These are phyloP conservation scores for Gorgonomyces haynaldii DNA, from an alignment of 192 early-diverging fungal species.

Conservation along the genomic window DNA sequence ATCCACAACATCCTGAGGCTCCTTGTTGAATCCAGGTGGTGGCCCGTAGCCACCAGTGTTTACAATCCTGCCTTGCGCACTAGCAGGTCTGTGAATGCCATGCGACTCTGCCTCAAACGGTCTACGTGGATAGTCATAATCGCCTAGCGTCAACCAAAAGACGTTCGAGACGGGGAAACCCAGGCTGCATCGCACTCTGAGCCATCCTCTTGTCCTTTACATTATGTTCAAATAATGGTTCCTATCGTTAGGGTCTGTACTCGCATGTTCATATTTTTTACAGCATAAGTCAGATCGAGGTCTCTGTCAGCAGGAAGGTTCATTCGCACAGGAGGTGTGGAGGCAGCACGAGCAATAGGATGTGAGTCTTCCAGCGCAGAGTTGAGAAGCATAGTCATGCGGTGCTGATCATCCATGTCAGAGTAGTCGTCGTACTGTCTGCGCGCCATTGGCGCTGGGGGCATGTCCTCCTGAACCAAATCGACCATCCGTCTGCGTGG, in stretches of 20 bases:
- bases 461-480: conserved; percentile 17
- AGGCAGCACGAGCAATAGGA: conserved; percentile 52
- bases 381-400: conserved; percentile 43
- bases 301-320: conserved; percentile 22
- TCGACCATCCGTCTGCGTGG: conserved; percentile 15
- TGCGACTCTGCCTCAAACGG: conserved; percentile 1
- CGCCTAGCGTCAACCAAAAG: background rate
- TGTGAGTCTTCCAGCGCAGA: conserved; percentile 46
- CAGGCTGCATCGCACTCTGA: background rate
- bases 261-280: conserved; percentile 37
- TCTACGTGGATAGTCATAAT: background rate
- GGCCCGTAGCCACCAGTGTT: too few species aligned
- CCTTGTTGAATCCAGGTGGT: conserved; percentile 1
- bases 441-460: conserved; percentile 19
- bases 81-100: background rate
- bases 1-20: conserved; percentile 9
- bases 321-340: conserved; percentile 53
- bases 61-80: conserved; percentile 7
- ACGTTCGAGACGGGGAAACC: conserved; percentile 7
- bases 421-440: conserved; percentile 15
- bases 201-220: conserved; percentile 1
- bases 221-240: conserved; percentile 9
- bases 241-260: conserved; percentile 1
- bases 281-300: conserved; percentile 36
- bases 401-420: conserved; percentile 41